These are phyloP conservation scores for Trichomonas gallinae DNA, from an alignment of 208 protist species.

Conservation along the genomic window DNA sequence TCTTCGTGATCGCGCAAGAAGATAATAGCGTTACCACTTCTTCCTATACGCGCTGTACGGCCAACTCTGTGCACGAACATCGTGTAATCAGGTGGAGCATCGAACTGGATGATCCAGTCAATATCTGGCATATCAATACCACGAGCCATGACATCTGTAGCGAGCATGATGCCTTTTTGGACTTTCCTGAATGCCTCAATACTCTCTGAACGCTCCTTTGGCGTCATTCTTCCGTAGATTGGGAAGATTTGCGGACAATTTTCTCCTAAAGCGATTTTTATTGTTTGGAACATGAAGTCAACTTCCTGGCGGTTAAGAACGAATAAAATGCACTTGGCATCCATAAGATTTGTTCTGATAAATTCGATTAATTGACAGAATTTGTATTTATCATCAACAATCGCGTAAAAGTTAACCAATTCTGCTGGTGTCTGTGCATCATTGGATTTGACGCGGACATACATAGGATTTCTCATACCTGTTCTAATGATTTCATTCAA, in stretches of 20 bases:
- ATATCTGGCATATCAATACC: slow-evolving; percentile 98
- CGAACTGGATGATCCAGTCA: slow-evolving; percentile 98
- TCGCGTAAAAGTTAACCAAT: slow-evolving; percentile 48
- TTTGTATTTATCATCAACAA: slow-evolving; percentile 39
- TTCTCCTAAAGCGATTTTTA: too few species aligned
- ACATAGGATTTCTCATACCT: background rate
- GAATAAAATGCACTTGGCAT: slow-evolving; percentile 55
- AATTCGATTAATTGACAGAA: slow-evolving; percentile 47
- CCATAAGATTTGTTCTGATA: background rate
- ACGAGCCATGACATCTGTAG: slow-evolving; percentile 96
- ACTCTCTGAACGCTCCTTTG: slow-evolving; percentile 58
- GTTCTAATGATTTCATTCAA: background rate
- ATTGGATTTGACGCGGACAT: background rate
- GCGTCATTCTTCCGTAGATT: slow-evolving; percentile 77
- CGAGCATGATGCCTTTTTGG: slow-evolving; percentile 87
- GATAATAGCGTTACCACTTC: slow-evolving; percentile 93
- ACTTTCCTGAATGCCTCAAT: slow-evolving; percentile 88
- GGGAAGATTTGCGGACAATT: slow-evolving; percentile 38
- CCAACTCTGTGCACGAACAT: slow-evolving; percentile 91
- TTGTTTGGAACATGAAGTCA: too few species aligned
- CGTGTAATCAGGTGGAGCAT: slow-evolving; percentile 88
- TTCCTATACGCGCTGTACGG: slow-evolving; percentile 91
- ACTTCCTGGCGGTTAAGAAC: slow-evolving; percentile 40
- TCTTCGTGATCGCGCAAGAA: slow-evolving; percentile 53
- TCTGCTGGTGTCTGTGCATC: slow-evolving; percentile 20